Evolutionary conservation across 164 flowering plant genomes (phyloP).

Genomic region (Cinnamomum chago): DNA sequence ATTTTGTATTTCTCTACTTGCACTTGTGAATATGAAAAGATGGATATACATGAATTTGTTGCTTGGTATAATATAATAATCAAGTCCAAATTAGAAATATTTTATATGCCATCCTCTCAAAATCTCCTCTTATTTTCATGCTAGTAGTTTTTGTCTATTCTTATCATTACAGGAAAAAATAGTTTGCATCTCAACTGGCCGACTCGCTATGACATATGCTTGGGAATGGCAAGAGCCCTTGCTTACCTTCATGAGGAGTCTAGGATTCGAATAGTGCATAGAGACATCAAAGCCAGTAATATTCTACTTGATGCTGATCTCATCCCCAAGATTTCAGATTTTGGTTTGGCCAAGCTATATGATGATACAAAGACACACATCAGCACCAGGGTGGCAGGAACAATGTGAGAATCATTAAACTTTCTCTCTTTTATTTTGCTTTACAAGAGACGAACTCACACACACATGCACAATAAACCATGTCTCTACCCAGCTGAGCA

Average conservation of each 20-base stretch:
- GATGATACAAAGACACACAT: conserved; percentile 35
- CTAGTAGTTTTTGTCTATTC: background rate
- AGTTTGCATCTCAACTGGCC: conserved; percentile 9
- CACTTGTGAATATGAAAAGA: no score
- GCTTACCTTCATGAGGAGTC: conserved; percentile 19
- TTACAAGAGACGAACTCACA: background rate
- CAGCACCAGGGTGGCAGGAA: conserved; percentile 44
- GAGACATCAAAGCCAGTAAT: conserved; percentile 21
- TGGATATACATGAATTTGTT: no score
- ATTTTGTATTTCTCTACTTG: no score
- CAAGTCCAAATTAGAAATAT: no score
- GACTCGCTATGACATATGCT: conserved; percentile 12
- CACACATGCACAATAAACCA: no score
- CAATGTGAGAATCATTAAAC: conserved; percentile 20
- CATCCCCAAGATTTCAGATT: conserved; percentile 38
- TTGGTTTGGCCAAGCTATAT: conserved; percentile 43
- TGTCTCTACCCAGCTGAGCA: background rate
- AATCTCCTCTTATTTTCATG: background rate
- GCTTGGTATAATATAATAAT: no score
- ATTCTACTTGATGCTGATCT: conserved; percentile 25
- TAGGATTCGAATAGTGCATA: conserved; percentile 13
- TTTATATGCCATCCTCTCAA: background rate
- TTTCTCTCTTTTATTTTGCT: background rate
- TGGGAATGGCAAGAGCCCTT: conserved; percentile 20
- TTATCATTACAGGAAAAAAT: background rate